phyloP scores from a whole-genome alignment of 495 filamentous ascomycete species.

The Aspergillus bridgeri region DNA sequence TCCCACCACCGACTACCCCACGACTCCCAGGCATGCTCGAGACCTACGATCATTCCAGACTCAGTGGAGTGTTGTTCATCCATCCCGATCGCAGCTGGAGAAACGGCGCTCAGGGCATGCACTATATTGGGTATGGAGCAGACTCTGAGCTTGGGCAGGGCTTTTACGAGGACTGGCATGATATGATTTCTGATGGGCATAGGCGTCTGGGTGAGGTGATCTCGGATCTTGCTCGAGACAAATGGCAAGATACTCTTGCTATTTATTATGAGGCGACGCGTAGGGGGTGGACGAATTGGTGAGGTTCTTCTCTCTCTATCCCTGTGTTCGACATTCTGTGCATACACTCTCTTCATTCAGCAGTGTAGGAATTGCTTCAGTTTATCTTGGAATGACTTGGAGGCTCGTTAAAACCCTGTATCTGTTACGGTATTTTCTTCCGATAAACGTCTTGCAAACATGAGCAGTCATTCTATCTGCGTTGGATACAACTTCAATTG shows the following conservation, averaged over 20 bases:
- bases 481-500: not conserved
- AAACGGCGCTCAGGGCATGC: conserved; percentile 1
- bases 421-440: not conserved
- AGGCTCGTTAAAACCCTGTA: not conserved
- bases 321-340: not conserved
- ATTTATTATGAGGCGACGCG: conserved; percentile 1
- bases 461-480: not conserved
- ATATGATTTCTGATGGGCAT: not conserved
- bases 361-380: not conserved
- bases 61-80: not conserved
- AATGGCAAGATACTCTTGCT: not conserved
- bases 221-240: not conserved
- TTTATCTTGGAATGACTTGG: not conserved
- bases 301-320: not conserved
- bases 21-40: conserved; percentile 6
- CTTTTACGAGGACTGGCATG: not conserved
- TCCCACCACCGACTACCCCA: conserved; percentile 1
- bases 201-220: not conserved
- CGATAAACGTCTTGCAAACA: not conserved
- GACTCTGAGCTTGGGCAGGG: conserved; percentile 4
- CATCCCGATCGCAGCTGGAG: conserved; percentile 5
- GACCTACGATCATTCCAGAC: not conserved
- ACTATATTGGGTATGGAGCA: not conserved
- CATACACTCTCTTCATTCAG: not conserved
- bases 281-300: conserved; percentile 9